Base-by-base conservation (phyloP, 2,329 filamentous ascomycete species). In the Colletotrichum coccodes region DNA sequence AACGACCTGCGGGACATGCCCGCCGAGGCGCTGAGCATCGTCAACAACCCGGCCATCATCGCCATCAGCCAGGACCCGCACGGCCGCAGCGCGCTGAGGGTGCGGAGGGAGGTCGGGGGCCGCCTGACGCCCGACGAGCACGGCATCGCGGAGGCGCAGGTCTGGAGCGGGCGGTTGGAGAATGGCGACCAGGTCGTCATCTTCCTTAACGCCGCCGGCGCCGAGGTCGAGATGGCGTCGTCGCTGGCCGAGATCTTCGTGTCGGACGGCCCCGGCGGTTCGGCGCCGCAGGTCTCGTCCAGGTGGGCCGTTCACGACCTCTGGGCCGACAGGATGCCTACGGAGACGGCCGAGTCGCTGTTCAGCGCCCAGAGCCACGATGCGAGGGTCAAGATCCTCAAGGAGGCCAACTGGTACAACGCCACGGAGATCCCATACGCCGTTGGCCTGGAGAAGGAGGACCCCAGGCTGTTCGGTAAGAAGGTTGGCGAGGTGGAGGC, bases 51-150 rank as follows among this genome's bases (percentile, higher is more conserved):
- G 30, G 72, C 69, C 62, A 70, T 74, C 68, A 72, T 74, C 21
- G 73, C 72, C 40, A 71, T 82, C 46, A 82, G 77, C 56, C 81
- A 82, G 68, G 80, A 81, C 52, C 67, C 75, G 12, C 71, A 74
- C 52, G 78, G 77, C 34, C 63, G 73, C 8, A 73, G 78, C 23
- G 74, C 76, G 12, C 70, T 68, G 38, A 73, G 75, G 34, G 67
- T 75, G 16, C 34, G 42, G 53, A 42, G 68, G 34, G 36, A 64
- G 36, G 79, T 84, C 56, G 81, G 82, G 12, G 79, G 80, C 3
- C 77, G 78, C 38, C 73, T 84, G 28, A 32, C 60, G n/a, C 64
- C 73, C 23, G 72, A 72, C 14, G 60, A 73, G 21, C 73, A 72
- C 36, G 72, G 65, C 30, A 73, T 78, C n/a, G 74, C 72, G 3